A percentile compares a stretch with the other conserved stretches of the same genome.
Evolutionary conservation across 1,284 basidiomycete genomes (phyloP).

Genomic region (Chalciporus sp.): DNA sequence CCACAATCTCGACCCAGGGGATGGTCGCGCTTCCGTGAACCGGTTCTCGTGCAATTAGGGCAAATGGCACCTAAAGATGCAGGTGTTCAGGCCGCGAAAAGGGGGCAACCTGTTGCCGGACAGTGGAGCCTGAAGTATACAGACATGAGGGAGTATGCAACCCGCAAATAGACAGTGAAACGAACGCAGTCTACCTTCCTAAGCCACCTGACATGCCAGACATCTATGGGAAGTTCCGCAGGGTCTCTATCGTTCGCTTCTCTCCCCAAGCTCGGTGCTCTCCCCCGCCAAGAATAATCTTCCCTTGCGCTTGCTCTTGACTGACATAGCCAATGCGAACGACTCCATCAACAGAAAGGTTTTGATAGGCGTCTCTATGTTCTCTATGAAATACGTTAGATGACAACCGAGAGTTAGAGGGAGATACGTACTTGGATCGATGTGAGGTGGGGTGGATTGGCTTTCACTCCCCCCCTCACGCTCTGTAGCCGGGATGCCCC

Average conservation of each 20-base stretch:
- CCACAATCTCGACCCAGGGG: too few species aligned
- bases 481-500: neutral
- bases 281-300: constrained; percentile 23
- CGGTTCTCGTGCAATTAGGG: neutral
- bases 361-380: constrained; percentile 25
- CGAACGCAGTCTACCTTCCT: neutral
- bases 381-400: constrained; percentile 12
- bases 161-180: neutral
- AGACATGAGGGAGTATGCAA: too few species aligned
- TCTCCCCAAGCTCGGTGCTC: constrained; percentile 22
- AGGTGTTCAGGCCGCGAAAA: too few species aligned
- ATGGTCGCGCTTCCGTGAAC: too few species aligned
- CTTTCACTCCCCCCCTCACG: neutral
- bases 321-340: constrained; percentile 22
- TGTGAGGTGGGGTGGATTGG: constrained; percentile 7
- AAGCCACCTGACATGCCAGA: neutral
- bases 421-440: constrained; percentile 12
- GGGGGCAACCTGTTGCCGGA: too few species aligned
- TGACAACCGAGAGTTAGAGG: neutral
- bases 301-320: constrained; percentile 30
- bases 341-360: constrained; percentile 24
- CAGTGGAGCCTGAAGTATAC: too few species aligned
- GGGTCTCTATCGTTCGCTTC: constrained; percentile 18
- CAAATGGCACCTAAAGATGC: too few species aligned
- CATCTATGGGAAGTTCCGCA: neutral